Evolutionary conservation across 768 basidiomycete species (phyloP).

Genomic region (Rhodotorula kratochvilovae): DNA sequence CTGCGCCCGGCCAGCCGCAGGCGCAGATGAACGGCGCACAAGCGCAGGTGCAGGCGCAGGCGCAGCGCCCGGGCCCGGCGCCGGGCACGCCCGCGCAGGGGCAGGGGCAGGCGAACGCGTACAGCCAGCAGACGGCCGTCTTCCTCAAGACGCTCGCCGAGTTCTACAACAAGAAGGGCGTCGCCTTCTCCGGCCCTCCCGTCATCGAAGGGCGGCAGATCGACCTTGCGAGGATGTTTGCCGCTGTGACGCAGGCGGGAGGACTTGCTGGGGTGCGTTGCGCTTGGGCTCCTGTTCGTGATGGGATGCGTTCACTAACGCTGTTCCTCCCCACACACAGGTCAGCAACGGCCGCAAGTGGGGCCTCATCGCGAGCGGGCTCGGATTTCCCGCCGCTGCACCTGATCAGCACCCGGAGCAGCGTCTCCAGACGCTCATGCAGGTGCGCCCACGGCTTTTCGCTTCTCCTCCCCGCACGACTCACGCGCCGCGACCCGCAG

Average conservation of each 20-base stretch:
- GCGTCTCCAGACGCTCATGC: conserved; percentile 7
- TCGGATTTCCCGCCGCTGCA: conserved; percentile 8
- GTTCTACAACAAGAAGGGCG: conserved; percentile 15
- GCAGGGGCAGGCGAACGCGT: neutral
- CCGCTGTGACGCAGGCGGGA: conserved; percentile 10
- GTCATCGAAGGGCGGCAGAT: conserved; percentile 22
- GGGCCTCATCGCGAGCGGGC: conserved; percentile 1
- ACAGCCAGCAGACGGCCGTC: neutral
- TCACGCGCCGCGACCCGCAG: neutral
- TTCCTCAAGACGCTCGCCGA: conserved; percentile 25
- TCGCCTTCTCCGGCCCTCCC: conserved; percentile 1
- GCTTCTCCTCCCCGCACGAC: neutral
- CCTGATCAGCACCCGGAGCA: conserved; percentile 4
- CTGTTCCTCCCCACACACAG: neutral
- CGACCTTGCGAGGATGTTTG: conserved; percentile 20
- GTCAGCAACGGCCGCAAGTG: neutral
- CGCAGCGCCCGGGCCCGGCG: neutral
- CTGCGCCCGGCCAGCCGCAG: too few species aligned
- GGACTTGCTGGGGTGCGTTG: conserved; percentile 18
- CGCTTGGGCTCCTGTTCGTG: neutral
- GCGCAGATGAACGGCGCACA: neutral
- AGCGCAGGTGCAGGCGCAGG: neutral
- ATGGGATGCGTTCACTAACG: neutral
- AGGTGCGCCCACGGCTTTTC: neutral
- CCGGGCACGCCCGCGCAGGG: neutral